Base-by-base conservation (phyloP, 2,329 filamentous ascomycete species). In the Fusarium sp. region DNA sequence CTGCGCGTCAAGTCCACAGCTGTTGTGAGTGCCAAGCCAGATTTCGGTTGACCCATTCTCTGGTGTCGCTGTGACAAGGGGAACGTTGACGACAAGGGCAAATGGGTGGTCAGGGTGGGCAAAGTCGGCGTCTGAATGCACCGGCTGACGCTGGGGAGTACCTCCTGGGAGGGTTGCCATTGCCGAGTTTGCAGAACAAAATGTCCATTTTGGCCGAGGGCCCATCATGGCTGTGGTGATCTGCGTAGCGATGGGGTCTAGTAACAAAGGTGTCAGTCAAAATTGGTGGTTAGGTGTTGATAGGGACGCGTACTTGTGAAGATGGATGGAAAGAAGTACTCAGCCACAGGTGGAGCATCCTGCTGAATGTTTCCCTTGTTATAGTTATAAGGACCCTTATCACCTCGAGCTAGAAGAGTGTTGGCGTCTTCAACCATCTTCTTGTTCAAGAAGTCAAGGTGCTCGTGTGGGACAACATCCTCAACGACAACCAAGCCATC, bases 291-390 rank as follows among this genome's bases (percentile, higher is more conserved):
- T 36, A 4, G 17, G 1, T 6, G 4, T 20, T 5, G 2, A 11
- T 6, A 16, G 17, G 6, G 17, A 20, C 10, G 72, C 82, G 59
- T 79, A 90, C 88, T 92, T 12, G 87, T 78, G 64, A 91, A 90
- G 29, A 91, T 87, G 5, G 81, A 81, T 1, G 83, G 79, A 20
- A 83, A 80, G 62, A 90, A 89, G 70, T 84, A 86, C 49, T 87
- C 79, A 0, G 81, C 79, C 0, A 86, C 84, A 3, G 88, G 84
- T 0, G 88, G 88, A 0, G 90, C 83, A 71, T 91, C 89, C 76
- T 92, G 90, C 70, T 92, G 89, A 36, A 91, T 82, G 70, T 91
- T 92, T 2, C 87, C 88, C 56, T 85, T 85, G 75, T 91, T 91
- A 76, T 91, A 91, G 73, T 92, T 92, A 82, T 87, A 92, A 0